Base-by-base conservation (phyloP, 148 eudicot genomes). In the Hydrangea macrophylla region DNA sequence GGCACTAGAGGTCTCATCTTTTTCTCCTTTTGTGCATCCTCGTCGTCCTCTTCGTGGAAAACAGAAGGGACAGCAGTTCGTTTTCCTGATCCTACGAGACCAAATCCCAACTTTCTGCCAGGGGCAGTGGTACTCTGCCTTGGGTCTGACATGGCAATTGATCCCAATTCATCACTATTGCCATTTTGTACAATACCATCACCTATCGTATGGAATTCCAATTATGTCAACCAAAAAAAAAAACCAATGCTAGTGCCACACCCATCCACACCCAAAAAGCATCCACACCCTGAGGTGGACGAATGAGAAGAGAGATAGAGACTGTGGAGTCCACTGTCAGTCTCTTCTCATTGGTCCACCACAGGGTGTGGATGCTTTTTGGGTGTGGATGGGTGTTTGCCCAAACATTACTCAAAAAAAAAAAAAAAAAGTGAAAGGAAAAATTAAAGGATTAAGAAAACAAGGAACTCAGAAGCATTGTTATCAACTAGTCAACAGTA, bases 1-100 rank as follows among this genome's bases (percentile, higher is more conserved):
- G 99, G 99, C 70, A 91, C 96, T 64, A 95, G 76, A 77, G 99
- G 99, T 79, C 97, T 86, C 96, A 91, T 87, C 76, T 89, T 91
- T 85, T 91, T 91, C 5, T 91, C 99, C 69, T 91, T 95, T 6
- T 91, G 93, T 62, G 90, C 82, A 68, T 91, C 93, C 68, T 90
- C 97, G 57, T 94, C 98, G 73, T 94, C 97, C 68, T 90, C 97
- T 77, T 88, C 89, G 10, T 83, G 79, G 69, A 93, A 93, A 56
- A 93, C 90, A 70, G 98, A 93, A 3, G 85, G 92, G 11, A 88
- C 97, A 37, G 90, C 69, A 57, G 90, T 81, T 83, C 98, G 79
- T 75, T 93, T 93, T 74, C 98, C 98, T 12, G 92, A 90, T 32
- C 90, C 92, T 50, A 80, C 68, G 72, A 93, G 83, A 73, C 98